Evolutionary conservation across 2,329 filamentous ascomycete species (phyloP), one percentile per base, ranked within the genome.

Genomic region (Alternaria sp.): DNA sequence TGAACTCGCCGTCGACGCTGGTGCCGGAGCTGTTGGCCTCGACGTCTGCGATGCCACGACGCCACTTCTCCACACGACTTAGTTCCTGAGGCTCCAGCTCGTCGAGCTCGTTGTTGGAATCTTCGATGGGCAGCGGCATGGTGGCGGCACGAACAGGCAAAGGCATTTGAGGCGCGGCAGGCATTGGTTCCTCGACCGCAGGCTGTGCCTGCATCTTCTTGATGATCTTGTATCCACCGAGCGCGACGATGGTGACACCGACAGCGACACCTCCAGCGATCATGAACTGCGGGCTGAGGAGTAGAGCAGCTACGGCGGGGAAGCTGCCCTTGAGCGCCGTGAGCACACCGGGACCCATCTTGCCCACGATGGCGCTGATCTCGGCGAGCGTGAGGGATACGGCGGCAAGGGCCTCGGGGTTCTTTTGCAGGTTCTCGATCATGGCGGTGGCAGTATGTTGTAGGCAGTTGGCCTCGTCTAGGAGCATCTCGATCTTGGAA

Each of bases 171-270:
- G 46, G 32, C 18, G 49, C 12, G 50, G 46, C 32, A 2, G 25
- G 65, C 16, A 38, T 22, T 10, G 67, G 57, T 55, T 68, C 58
- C 27, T 72, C 71, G 28, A 78, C 75, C 10, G 73, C 74, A 34
- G 81, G 81, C 59, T 80, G 80, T 14, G 76, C 81, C 71, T 84
- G 83, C 67, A 98, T 92, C 70, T 89, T 90, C 84, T 97, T 96
- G 80, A 99, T 89, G 77, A 99, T 97, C 81, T 97, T 98, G 86
- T 93, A 98, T 5, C 95, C 94, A 55, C 95, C 95, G 62, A 99
- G 92, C 77, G 95, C 94, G 71, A 99, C 92, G 9, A 98, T 89
- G 0, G 95, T 98, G n/a, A 97, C 90, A 14, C 95, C 95, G 0
- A 97, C 89, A 0, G 92, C 92, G 14, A 97, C 89, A 44, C 94